These are phyloP conservation scores for Schizothecium vesticola DNA, from an alignment of 495 filamentous ascomycete species.

Conservation along the genomic window DNA sequence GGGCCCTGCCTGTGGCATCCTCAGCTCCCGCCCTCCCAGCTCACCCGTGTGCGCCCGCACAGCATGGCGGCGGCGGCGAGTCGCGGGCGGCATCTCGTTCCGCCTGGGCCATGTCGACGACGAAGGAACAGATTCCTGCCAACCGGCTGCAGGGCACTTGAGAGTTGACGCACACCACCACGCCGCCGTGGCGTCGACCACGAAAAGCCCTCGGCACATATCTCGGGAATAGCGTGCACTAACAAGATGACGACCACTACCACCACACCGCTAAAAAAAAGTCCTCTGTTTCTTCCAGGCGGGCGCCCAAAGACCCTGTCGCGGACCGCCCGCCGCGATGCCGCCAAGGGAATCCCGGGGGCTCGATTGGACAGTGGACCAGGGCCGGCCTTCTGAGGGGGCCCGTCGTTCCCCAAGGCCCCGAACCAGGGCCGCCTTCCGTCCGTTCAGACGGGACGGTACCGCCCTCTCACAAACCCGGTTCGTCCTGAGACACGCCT, in stretches of 20 bases:
- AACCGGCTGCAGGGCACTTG: background rate
- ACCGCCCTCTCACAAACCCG: background rate
- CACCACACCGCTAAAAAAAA: background rate
- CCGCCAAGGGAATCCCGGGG: background rate
- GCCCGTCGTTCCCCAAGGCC: constrained; percentile 6
- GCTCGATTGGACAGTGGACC: constrained; percentile 9
- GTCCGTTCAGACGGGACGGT: background rate
- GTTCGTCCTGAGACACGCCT: background rate
- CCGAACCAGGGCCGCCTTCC: background rate
- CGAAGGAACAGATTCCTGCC: background rate
- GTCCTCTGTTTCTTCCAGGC: background rate
- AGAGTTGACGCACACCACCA: background rate
- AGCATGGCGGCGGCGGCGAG: background rate
- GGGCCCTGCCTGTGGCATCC: no score
- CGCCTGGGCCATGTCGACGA: background rate
- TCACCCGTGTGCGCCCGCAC: background rate
- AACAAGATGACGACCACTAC: background rate
- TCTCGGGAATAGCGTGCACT: constrained; percentile 1
- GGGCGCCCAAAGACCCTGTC: background rate
- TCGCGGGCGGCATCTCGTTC: background rate
- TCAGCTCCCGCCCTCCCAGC: background rate
- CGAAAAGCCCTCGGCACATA: constrained; percentile 3
- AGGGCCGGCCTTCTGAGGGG: background rate
- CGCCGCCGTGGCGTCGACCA: background rate
- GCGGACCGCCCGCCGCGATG: background rate